Evolutionary conservation across 257 asterid genomes (phyloP).

Genomic region (Lycium ferocissimum): DNA sequence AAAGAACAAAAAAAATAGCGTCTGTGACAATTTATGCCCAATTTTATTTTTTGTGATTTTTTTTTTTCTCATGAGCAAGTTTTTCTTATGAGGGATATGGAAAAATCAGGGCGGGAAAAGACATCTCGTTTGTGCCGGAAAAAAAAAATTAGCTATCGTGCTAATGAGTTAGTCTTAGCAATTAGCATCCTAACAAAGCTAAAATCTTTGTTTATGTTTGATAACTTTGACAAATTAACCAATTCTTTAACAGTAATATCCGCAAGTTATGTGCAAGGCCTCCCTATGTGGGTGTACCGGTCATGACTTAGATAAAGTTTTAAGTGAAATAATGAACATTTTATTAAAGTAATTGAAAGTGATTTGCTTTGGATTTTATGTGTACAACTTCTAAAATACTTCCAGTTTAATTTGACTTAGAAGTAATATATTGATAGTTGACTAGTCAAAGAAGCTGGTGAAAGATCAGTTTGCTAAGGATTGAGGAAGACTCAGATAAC

Average conservation of each 20-base stretch:
- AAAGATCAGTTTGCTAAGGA: background rate
- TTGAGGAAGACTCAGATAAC: background rate
- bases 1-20: too few relatives aligned
- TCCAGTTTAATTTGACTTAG: background rate
- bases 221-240: background rate
- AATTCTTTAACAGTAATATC: background rate
- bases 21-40: background rate
- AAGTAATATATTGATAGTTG: background rate
- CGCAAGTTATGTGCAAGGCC: background rate
- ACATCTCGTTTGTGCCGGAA: background rate
- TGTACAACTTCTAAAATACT: background rate
- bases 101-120: too few relatives aligned
- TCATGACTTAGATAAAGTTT: background rate
- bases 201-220: background rate
- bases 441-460: background rate
- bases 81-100: background rate
- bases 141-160: background rate
- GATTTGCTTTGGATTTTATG: constrained; percentile 12
- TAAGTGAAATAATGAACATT: background rate
- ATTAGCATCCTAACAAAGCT: background rate
- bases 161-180: background rate
- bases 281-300: background rate
- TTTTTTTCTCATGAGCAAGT: too few relatives aligned
- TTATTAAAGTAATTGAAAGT: background rate
- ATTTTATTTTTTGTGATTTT: background rate